phyloP scores from a whole-genome alignment of 257 asterid species.

The Plantago ovata region DNA sequence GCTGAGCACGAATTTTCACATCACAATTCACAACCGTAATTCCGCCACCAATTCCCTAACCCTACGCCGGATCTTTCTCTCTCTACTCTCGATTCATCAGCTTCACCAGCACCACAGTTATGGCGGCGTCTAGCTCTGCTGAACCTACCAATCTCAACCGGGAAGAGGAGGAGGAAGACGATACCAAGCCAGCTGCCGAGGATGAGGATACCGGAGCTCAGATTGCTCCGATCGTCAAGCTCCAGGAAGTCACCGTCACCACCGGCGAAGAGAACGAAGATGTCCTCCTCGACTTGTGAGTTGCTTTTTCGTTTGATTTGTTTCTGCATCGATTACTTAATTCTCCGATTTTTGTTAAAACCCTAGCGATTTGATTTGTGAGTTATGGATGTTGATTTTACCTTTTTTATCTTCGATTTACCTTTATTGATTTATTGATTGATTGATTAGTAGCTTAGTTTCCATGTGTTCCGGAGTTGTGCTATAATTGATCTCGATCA shows the following conservation, averaged over 20 bases:
- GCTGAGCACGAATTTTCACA: too few relatives aligned
- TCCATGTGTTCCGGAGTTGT: not conserved
- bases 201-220: conserved; percentile 90
- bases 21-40: not conserved
- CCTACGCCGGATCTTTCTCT: conserved; percentile 34
- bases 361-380: not conserved
- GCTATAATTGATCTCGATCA: not conserved
- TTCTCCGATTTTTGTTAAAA: not conserved
- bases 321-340: not conserved
- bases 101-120: too few relatives aligned
- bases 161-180: conserved; percentile 56
- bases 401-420: not conserved
- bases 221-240: conserved; percentile 66
- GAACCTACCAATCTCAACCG: conserved; percentile 36
- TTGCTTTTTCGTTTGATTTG: not conserved
- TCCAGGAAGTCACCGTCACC: conserved; percentile 71
- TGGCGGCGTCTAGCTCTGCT: conserved; percentile 43
- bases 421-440: too few relatives aligned
- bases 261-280: conserved; percentile 83
- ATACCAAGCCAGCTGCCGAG: conserved; percentile 38
- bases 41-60: conserved; percentile 25
- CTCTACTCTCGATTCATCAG: not conserved
- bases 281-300: conserved; percentile 63
- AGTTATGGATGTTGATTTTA: not conserved
- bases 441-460: not conserved